phyloP scores from a whole-genome alignment of 495 filamentous ascomycete species.

The Choiromyces venosus region DNA sequence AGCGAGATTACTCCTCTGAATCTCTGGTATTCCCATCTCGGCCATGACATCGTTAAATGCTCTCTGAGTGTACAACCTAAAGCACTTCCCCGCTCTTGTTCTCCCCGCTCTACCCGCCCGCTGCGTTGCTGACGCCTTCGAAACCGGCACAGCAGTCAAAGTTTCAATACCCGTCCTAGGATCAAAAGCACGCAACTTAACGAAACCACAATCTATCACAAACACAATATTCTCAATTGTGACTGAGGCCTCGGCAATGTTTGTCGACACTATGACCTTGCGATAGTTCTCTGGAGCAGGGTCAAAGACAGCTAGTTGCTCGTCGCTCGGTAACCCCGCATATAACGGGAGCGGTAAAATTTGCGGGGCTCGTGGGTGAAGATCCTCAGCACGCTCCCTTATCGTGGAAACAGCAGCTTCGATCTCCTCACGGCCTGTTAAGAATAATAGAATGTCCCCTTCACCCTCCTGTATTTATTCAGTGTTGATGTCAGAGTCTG shows the following conservation, averaged over 20 bases:
- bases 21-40: conserved; percentile 77
- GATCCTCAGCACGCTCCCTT: conserved; percentile 66
- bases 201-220: conserved; percentile 87
- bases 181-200: conserved; percentile 85
- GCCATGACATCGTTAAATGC: conserved; percentile 59
- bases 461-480: conserved; percentile 46
- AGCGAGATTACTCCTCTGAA: conserved; percentile 88
- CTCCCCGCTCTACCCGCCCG: conserved; percentile 86
- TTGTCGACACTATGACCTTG: conserved; percentile 91
- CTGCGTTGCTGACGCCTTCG: conserved; percentile 88
- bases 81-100: conserved; percentile 92
- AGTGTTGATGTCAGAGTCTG: background rate
- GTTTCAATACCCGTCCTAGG: conserved; percentile 85
- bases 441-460: conserved; percentile 86
- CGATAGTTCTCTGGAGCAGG: conserved; percentile 74
- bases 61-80: conserved; percentile 80
- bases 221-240: conserved; percentile 92
- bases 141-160: conserved; percentile 78
- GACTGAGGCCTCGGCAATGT: conserved; percentile 92
- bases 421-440: conserved; percentile 93
- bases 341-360: conserved; percentile 80
- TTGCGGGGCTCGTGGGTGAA: conserved; percentile 64
- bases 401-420: conserved; percentile 72
- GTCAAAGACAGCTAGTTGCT: conserved; percentile 92
- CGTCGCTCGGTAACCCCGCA: conserved; percentile 78